A percentile compares a stretch with the other conserved stretches of the same genome.
phyloP scores from a whole-genome alignment of 257 asterid genomes.

The Thymus quinquecostatus region DNA sequence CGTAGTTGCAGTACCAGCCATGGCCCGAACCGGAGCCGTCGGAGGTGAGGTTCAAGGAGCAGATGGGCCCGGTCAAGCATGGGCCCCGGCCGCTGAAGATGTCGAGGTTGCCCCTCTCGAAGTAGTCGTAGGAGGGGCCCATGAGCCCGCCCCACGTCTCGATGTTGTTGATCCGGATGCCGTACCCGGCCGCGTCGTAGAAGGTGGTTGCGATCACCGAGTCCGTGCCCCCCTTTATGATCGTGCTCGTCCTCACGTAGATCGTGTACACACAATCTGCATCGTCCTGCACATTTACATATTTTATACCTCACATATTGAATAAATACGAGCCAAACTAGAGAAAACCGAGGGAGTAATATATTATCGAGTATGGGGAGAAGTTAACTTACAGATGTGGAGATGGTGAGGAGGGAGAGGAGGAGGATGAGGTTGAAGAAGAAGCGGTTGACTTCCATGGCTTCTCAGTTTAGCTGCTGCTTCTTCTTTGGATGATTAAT shows the following conservation, averaged over 20 bases:
- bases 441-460: constrained; percentile 52
- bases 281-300: constrained; percentile 41
- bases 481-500: not conserved
- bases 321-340: no score
- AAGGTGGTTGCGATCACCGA: constrained; percentile 55
- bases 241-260: constrained; percentile 59
- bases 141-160: constrained; percentile 80
- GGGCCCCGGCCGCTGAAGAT: constrained; percentile 77
- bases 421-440: constrained; percentile 50
- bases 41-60: constrained; percentile 66
- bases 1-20: constrained; percentile 74
- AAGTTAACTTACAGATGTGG: constrained; percentile 53
- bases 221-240: constrained; percentile 67
- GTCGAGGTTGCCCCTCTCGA: constrained; percentile 75
- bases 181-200: constrained; percentile 49
- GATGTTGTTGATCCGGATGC: constrained; percentile 52
- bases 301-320: no score
- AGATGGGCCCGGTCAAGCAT: constrained; percentile 58
- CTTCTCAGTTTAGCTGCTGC: not conserved
- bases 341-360: no score
- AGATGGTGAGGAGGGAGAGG: constrained; percentile 52
- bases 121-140: constrained; percentile 64
- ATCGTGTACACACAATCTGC: constrained; percentile 71
- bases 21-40: constrained; percentile 68
- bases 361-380: not conserved